Conservation (phyloP, 768 basidiomycete genomes). For the Lactarius pseudohatsudake region DNA sequence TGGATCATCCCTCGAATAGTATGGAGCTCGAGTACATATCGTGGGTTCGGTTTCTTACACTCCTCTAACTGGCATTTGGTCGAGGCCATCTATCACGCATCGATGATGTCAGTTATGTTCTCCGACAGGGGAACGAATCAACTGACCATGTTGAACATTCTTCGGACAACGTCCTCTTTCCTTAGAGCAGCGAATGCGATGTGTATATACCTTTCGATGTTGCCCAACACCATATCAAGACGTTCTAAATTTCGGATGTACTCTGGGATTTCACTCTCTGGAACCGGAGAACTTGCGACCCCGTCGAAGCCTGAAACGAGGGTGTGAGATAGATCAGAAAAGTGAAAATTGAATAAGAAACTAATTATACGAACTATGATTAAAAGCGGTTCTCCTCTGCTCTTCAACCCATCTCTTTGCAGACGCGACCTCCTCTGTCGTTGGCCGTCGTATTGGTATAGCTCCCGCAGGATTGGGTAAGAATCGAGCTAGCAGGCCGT, state of each 20-base stretch:
- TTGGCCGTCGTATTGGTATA: conserved; percentile 8
- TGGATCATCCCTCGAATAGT: conserved; percentile 29
- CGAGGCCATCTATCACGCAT: conserved; percentile 15
- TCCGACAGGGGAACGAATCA: not conserved
- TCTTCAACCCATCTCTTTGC: conserved; percentile 21
- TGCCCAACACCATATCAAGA: conserved; percentile 13
- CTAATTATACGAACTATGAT: not conserved
- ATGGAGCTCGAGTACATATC: conserved; percentile 27
- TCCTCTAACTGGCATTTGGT: conserved; percentile 24
- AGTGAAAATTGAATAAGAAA: not conserved
- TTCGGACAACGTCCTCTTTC: conserved; percentile 9
- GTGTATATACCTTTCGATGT: conserved; percentile 20
- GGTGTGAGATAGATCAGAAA: not conserved
- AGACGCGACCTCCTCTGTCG: not conserved
- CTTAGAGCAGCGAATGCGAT: conserved; percentile 9
- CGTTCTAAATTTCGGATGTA: conserved; percentile 24
- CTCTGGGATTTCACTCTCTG: conserved; percentile 17
- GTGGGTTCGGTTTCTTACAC: conserved; percentile 18
- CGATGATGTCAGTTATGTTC: not conserved
- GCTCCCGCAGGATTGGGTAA: not conserved
- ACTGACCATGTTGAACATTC: conserved; percentile 22
- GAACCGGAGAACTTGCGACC: not conserved
- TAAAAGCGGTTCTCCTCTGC: conserved; percentile 11
- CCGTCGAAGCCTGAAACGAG: conserved; percentile 3
- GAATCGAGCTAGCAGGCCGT: not conserved